phyloP scores from a whole-genome alignment of 495 filamentous ascomycete species.

The Letharia lupina region DNA sequence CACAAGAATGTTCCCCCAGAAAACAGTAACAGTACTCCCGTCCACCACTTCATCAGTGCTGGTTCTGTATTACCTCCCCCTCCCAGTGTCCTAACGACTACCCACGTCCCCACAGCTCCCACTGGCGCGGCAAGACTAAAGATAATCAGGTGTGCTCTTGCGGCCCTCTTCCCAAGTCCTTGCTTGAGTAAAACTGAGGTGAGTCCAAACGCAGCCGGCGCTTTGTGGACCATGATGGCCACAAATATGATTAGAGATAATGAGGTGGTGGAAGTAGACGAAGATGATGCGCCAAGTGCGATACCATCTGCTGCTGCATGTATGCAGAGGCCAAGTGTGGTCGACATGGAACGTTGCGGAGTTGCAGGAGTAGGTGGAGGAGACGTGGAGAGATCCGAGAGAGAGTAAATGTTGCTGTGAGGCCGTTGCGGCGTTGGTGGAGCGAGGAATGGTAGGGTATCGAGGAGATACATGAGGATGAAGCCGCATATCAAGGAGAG shows the following conservation, averaged over 20 bases:
- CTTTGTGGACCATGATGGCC: conserved; percentile 96
- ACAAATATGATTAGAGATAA: conserved; percentile 86
- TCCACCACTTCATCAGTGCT: conserved; percentile 65
- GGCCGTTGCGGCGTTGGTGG: conserved; percentile 40
- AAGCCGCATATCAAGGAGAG: conserved; percentile 82
- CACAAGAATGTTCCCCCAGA: conserved; percentile 93
- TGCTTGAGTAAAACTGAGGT: conserved; percentile 84
- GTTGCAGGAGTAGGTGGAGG: conserved; percentile 26
- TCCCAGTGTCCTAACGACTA: conserved; percentile 64
- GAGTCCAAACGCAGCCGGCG: conserved; percentile 89
- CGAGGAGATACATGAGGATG: conserved; percentile 94
- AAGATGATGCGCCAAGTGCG: conserved; percentile 80
- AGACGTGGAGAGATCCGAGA: conserved; percentile 27
- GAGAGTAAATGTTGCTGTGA: conserved; percentile 34
- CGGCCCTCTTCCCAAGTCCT: conserved; percentile 74
- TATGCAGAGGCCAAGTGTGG: conserved; percentile 89
- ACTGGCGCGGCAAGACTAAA: conserved; percentile 88
- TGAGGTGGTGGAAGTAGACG: conserved; percentile 53
- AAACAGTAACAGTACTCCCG: conserved; percentile 84
- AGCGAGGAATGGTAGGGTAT: conserved; percentile 69
- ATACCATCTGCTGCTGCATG: conserved; percentile 96
- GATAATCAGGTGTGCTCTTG: conserved; percentile 74
- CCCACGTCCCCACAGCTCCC: conserved; percentile 76
- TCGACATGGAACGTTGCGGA: conserved; percentile 48
- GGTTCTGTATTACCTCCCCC: conserved; percentile 35